A percentile compares a stretch with the other conserved stretches of the same genome.
Conservation (phyloP, 495 filamentous ascomycete genomes). For the Cercophora sp. region DNA sequence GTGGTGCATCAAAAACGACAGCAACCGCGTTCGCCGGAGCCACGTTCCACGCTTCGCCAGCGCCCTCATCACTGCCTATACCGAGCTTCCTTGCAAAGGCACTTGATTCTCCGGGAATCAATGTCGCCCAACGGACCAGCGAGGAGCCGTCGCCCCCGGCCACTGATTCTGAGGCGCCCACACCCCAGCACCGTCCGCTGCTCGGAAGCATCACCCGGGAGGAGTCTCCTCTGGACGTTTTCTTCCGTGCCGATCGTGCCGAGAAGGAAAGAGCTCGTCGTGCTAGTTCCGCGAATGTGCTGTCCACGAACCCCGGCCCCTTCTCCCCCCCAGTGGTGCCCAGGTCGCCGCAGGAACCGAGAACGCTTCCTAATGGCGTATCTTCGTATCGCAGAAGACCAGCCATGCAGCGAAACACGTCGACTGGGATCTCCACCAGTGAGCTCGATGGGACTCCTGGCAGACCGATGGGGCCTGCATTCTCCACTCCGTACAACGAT, state of each 20-base stretch:
- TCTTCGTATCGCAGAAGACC: conserved; percentile 25
- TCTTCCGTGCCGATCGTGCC: conserved; percentile 81
- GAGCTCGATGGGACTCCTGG: conserved; percentile 60
- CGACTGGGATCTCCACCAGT: conserved; percentile 57
- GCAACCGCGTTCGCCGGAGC: conserved; percentile 80
- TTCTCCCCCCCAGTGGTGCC: conserved; percentile 33
- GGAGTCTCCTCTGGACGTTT: conserved; percentile 77
- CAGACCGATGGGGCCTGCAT: conserved; percentile 55
- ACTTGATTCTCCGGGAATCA: conserved; percentile 51
- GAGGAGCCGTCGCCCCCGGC: conserved; percentile 36
- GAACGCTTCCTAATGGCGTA: conserved; percentile 28
- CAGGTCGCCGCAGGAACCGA: conserved; percentile 33
- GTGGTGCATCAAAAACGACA: conserved; percentile 32
- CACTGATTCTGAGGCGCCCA: conserved; percentile 42
- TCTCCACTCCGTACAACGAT: conserved; percentile 64
- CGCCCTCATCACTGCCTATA: conserved; percentile 86
- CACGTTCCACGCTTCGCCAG: conserved; percentile 93
- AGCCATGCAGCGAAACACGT: conserved; percentile 30
- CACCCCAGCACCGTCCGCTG: conserved; percentile 30
- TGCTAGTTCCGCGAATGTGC: conserved; percentile 41
- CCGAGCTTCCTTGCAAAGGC: conserved; percentile 89
- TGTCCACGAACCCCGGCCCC: conserved; percentile 22
- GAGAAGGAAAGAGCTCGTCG: conserved; percentile 59
- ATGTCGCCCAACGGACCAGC: conserved; percentile 27
- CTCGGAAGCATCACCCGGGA: conserved; percentile 34